phyloP scores from a whole-genome alignment of 257 asterid genomes.

The Solanum sitiens region DNA sequence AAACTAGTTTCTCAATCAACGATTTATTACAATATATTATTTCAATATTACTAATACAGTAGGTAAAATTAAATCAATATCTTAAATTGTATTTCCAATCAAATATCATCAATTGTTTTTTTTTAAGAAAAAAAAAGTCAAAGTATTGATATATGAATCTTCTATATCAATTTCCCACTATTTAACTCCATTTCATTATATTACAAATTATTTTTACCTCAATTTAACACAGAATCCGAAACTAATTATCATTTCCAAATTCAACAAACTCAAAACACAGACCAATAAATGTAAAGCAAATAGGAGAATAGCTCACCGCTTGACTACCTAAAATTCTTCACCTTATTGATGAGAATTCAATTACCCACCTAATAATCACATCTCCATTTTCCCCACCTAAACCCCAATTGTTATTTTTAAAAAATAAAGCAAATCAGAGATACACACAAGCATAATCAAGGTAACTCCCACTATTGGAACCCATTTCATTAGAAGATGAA shows the following conservation, averaged over 20 bases:
- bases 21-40: not conserved
- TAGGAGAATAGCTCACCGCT: not conserved
- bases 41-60: not conserved
- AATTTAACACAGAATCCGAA: not conserved
- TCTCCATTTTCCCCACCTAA: not conserved
- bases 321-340: not conserved
- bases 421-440: not conserved
- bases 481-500: not conserved
- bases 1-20: not conserved
- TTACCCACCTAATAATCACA: not conserved
- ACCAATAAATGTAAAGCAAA: not conserved
- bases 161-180: not conserved
- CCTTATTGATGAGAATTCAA: not conserved
- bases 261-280: not conserved
- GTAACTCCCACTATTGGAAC: not conserved
- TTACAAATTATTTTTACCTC: not conserved
- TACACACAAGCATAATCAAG: not conserved
- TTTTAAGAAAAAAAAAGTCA: too few relatives aligned
- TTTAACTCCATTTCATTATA: not conserved
- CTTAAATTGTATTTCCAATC: not conserved
- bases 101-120: not conserved
- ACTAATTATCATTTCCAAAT: not conserved
- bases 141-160: not conserved
- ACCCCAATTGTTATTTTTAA: not conserved
- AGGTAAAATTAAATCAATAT: too few relatives aligned